Conservation (phyloP, 1,284 basidiomycete genomes). For the Trametes polyzona region DNA sequence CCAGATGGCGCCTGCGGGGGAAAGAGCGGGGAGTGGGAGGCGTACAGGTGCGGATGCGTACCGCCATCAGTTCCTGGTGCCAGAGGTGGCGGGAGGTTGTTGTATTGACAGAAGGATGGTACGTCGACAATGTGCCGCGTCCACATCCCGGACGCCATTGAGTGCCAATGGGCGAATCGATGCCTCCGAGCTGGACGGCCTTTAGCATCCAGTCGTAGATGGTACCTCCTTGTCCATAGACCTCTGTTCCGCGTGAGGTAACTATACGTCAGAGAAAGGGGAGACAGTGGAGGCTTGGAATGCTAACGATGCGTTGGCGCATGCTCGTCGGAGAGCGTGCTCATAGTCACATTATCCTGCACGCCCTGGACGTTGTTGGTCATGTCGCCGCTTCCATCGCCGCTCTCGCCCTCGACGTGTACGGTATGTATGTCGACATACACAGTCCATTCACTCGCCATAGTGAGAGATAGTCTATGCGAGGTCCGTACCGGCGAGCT, state of each 20-base stretch:
- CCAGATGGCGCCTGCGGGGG: constrained; percentile 17
- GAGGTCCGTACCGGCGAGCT: too few species aligned
- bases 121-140: too few species aligned
- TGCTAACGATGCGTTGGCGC: constrained; percentile 58
- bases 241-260: constrained; percentile 1
- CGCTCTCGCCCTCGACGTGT: constrained; percentile 49
- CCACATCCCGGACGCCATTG: constrained; percentile 66
- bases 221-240: constrained; percentile 12
- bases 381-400: constrained; percentile 37
- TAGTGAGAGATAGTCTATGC: neutral
- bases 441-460: constrained; percentile 17
- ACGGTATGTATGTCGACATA: constrained; percentile 51
- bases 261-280: neutral
- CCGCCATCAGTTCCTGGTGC: too few species aligned
- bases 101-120: too few species aligned
- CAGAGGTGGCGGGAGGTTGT: too few species aligned
- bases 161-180: constrained; percentile 54
- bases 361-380: constrained; percentile 24
- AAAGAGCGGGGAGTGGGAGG: neutral
- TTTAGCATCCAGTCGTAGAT: constrained; percentile 55
- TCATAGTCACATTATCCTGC: constrained; percentile 46
- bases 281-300: neutral
- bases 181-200: constrained; percentile 57
- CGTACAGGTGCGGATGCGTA: constrained; percentile 38
- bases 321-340: constrained; percentile 55